Evolutionary conservation across 1,139 yeast species (phyloP).

Genomic region (Meyerozyma athensensis): DNA sequence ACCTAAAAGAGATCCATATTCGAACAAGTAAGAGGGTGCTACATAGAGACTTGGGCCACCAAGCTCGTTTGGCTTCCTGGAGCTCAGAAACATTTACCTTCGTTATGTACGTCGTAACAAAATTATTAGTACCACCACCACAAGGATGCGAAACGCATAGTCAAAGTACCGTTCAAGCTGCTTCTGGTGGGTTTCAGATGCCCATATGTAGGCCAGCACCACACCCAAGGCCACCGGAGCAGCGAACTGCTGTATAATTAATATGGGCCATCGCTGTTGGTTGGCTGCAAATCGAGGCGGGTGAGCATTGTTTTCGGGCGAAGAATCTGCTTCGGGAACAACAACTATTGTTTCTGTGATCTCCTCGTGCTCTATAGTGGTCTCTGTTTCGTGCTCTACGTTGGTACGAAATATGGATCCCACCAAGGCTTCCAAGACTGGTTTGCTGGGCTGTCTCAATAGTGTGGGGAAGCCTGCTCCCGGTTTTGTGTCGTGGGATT

Average conservation of each 20-base stretch:
- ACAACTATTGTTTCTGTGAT: background rate
- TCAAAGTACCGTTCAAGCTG: background rate
- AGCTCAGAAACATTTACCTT: no score
- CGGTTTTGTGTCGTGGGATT: background rate
- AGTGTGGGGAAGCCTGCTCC: background rate
- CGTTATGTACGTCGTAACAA: background rate
- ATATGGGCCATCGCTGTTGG: background rate
- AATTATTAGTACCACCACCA: background rate
- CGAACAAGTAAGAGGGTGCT: no score
- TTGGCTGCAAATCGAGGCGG: background rate
- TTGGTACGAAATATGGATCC: background rate
- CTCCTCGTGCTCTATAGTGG: background rate
- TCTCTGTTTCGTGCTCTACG: background rate
- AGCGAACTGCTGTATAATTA: no score
- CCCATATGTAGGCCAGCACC: background rate
- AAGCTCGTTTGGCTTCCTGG: no score
- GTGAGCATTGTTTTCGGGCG: background rate
- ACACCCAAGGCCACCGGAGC: no score
- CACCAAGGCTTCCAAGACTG: conserved; percentile 1
- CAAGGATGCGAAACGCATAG: background rate
- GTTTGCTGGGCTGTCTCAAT: background rate
- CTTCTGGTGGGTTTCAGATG: background rate
- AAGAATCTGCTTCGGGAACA: no score
- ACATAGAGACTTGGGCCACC: no score
- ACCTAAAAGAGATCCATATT: no score